Evolutionary conservation across 208 protist species (phyloP).

Genomic region (Giardia muris): DNA sequence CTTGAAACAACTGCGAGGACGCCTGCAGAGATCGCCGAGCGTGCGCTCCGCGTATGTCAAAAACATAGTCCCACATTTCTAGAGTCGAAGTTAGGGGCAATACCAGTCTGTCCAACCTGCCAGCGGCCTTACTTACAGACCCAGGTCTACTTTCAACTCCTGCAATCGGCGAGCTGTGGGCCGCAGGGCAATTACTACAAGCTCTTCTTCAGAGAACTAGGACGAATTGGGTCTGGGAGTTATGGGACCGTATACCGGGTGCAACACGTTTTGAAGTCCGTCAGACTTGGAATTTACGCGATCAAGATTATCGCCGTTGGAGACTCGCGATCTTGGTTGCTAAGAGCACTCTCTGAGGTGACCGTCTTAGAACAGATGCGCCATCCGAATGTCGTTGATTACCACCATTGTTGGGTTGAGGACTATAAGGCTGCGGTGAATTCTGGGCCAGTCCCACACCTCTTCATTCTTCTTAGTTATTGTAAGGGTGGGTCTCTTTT

Average conservation of each 20-base stretch:
- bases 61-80: too few species aligned
- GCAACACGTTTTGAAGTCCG: not conserved
- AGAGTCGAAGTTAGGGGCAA: not conserved
- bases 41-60: too few species aligned
- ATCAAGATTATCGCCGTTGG: slow-evolving; percentile 9
- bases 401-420: slow-evolving; percentile 13
- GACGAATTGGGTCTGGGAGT: not conserved
- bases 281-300: not conserved
- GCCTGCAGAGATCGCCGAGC: too few species aligned
- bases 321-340: not conserved
- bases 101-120: not conserved
- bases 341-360: slow-evolving; percentile 5
- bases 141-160: not conserved
- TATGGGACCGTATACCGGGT: slow-evolving; percentile 2
- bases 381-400: not conserved
- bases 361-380: not conserved
- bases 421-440: not conserved
- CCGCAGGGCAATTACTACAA: not conserved
- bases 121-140: not conserved
- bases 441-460: not conserved
- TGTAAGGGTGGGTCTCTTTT: slow-evolving; percentile 1
- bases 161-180: not conserved
- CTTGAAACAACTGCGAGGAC: too few species aligned
- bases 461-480: not conserved
- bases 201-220: not conserved